These are phyloP conservation scores for Kluyveromyces sp. DNA, from an alignment of 1,139 yeast genomes.

Conservation along the genomic window DNA sequence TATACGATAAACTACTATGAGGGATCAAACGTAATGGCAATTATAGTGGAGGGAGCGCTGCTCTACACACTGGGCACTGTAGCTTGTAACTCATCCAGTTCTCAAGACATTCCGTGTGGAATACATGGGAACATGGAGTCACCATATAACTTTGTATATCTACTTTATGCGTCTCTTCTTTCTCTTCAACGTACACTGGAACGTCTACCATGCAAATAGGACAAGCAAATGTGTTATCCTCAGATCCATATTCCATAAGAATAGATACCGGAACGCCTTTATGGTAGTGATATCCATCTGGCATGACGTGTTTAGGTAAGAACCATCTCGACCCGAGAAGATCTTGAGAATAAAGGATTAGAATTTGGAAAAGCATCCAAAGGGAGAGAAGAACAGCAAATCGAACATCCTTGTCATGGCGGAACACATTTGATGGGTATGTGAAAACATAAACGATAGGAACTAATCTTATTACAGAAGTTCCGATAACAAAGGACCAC, in stretches of 20 bases:
- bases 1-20: not conserved
- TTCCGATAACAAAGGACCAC: conserved; percentile 54
- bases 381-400: conserved; percentile 39
- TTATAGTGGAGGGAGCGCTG: conserved; percentile 68
- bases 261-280: conserved; percentile 20
- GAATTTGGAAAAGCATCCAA: conserved; percentile 55
- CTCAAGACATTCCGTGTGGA: conserved; percentile 80
- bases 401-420: conserved; percentile 49
- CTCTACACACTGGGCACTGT: conserved; percentile 91
- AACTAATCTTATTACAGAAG: conserved; percentile 50
- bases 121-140: conserved; percentile 86
- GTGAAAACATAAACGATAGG: conserved; percentile 57
- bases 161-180: conserved; percentile 23
- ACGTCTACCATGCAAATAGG: conserved; percentile 84
- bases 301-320: conserved; percentile 64
- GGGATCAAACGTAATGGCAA: not conserved
- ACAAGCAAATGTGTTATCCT: conserved; percentile 45
- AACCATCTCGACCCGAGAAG: conserved; percentile 75
- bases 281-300: conserved; percentile 68
- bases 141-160: conserved; percentile 56
- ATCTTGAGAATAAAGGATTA: conserved; percentile 52
- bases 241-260: conserved; percentile 26
- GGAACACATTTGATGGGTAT: conserved; percentile 42
- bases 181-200: conserved; percentile 32
- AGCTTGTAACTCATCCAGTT: conserved; percentile 90